These are phyloP conservation scores for Ganoderma meredithae DNA, from an alignment of 1,284 basidiomycete species.

Conservation along the genomic window DNA sequence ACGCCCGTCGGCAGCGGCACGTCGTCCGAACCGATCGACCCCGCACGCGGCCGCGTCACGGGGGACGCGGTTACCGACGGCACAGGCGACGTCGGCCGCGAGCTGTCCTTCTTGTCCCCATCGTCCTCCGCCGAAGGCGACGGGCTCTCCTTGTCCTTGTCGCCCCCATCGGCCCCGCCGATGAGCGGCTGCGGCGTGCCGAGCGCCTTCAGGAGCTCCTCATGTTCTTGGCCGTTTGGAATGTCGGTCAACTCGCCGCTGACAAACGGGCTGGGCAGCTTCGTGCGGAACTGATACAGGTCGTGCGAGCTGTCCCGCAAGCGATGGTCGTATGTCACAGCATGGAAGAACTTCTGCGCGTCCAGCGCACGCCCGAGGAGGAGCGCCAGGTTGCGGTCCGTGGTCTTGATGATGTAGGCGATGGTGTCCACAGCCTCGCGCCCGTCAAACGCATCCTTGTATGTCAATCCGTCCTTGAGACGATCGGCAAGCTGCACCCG, in stretches of 20 bases:
- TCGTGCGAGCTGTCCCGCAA: conserved; percentile 90
- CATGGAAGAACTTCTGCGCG: conserved; percentile 99
- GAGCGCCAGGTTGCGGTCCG: conserved; percentile 94
- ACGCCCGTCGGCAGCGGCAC: conserved; percentile 92
- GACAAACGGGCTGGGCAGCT: conserved; percentile 78
- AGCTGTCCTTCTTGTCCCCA: conserved; percentile 46
- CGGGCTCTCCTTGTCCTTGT: conserved; percentile 44
- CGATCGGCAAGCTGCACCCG: conserved; percentile 83
- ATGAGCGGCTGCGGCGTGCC: conserved; percentile 33
- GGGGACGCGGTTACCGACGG: conserved; percentile 42
- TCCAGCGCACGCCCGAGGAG: conserved; percentile 95
- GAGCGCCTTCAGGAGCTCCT: conserved; percentile 39
- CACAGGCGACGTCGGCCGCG: conserved; percentile 48
- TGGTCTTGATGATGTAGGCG: conserved; percentile 97
- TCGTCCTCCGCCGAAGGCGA: conserved; percentile 51
- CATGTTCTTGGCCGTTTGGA: conserved; percentile 44
- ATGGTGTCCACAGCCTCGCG: conserved; percentile 97
- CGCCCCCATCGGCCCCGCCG: conserved; percentile 30
- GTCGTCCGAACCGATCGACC: conserved; percentile 61
- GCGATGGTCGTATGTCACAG: conserved; percentile 98
- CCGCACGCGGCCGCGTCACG: conserved; percentile 48
- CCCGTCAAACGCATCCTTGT: conserved; percentile 97
- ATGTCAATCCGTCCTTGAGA: conserved; percentile 94
- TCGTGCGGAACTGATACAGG: conserved; percentile 91
- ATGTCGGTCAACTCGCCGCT: conserved; percentile 69